These are phyloP conservation scores for Papiliotrema nemorosa DNA, from an alignment of 1,284 basidiomycete species.

Conservation along the genomic window DNA sequence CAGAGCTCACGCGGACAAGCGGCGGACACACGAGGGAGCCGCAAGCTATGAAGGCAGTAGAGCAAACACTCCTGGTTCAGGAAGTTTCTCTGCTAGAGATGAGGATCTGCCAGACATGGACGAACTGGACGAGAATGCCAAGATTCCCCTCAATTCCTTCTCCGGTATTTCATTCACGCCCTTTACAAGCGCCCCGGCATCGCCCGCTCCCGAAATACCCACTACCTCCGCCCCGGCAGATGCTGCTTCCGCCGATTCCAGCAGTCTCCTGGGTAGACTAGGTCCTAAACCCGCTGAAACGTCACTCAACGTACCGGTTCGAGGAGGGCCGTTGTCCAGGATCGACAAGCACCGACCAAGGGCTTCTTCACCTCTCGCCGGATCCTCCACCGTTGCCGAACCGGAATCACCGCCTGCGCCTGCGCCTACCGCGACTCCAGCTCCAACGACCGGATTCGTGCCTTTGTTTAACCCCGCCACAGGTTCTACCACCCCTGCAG, in stretches of 20 bases:
- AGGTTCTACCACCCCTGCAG: constrained; percentile 16
- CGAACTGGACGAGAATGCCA: constrained; percentile 34
- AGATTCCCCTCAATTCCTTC: constrained; percentile 39
- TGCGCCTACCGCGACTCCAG: constrained; percentile 8
- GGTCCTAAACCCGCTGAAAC: neutral
- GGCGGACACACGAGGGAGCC: constrained; percentile 39
- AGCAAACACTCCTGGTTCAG: constrained; percentile 31
- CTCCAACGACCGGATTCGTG: constrained; percentile 15
- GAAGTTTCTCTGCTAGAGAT: constrained; percentile 45
- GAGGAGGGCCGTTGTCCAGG: constrained; percentile 20
- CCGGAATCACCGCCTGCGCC: constrained; percentile 36
- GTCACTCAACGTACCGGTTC: neutral
- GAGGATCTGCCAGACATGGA: constrained; percentile 47
- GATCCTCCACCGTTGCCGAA: constrained; percentile 31
- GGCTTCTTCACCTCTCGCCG: constrained; percentile 43
- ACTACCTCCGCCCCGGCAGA: constrained; percentile 2
- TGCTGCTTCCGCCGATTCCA: neutral
- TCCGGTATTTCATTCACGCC: constrained; percentile 33
- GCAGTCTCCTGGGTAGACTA: neutral
- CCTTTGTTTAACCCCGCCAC: constrained; percentile 3
- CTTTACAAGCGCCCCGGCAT: constrained; percentile 10
- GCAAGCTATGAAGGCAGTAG: constrained; percentile 33
- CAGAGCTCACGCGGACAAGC: constrained; percentile 34
- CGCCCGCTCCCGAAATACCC: neutral
- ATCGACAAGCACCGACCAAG: constrained; percentile 32